phyloP scores from a whole-genome alignment of 192 early-diverging fungal species.

The Chytriomyces confervae region DNA sequence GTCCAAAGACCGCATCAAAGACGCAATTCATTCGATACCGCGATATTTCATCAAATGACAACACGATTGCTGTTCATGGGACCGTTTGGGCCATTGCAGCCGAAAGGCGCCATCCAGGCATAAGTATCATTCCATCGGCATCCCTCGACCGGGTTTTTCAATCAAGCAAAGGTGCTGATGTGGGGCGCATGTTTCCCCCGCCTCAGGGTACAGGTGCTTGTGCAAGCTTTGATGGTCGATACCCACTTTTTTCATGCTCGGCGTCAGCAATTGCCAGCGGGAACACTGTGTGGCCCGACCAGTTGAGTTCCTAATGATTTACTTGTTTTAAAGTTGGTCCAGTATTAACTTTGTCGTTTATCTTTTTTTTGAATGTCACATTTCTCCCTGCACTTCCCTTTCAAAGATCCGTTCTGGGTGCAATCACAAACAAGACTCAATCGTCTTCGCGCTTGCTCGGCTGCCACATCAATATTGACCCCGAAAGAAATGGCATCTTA shows the following conservation, averaged over 20 bases:
- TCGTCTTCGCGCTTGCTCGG: neutral
- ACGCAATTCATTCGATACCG: constrained; percentile 5
- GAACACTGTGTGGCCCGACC: constrained; percentile 9
- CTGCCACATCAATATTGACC: neutral
- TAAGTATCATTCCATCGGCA: too few relatives aligned
- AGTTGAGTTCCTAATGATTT: neutral
- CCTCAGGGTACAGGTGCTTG: constrained; percentile 4
- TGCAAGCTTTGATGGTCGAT: constrained; percentile 8
- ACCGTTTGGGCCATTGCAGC: neutral
- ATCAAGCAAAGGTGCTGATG: constrained; percentile 6
- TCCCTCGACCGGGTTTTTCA: neutral
- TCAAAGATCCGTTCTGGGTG: neutral
- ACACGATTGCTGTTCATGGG: constrained; percentile 17
- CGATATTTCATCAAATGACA: neutral
- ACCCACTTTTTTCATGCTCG: constrained; percentile 30
- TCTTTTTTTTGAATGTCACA: neutral
- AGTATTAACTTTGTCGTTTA: too few relatives aligned
- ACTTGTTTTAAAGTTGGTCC: too few relatives aligned
- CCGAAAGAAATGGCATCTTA: neutral
- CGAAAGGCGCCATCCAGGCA: neutral
- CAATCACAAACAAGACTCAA: neutral
- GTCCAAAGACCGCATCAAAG: neutral
- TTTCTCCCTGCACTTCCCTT: neutral
- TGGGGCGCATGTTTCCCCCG: constrained; percentile 15
- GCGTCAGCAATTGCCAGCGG: neutral